Base-by-base conservation (phyloP, 2,329 filamentous ascomycete species). In the Botryotinia globosa region DNA sequence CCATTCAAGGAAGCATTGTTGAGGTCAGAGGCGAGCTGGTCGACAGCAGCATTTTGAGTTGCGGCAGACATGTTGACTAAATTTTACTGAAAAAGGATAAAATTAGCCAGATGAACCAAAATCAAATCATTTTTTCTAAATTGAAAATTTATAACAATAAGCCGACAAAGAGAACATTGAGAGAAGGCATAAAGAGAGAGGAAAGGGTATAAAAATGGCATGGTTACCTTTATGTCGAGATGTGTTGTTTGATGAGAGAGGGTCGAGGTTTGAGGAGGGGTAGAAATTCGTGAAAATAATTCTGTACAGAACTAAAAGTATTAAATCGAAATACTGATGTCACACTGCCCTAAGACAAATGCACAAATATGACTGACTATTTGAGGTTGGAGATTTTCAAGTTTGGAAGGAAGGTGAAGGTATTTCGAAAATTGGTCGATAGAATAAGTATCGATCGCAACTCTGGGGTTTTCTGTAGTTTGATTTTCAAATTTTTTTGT, bases 21-120 rank as follows among this genome's bases (percentile, higher is more conserved):
- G 80, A 92, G 91, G 82, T 96, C 92, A 84, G 89, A 86, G 85
- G 90, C 89, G 84, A 94, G 92, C 91, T 94, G 92, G 80, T 92
- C 91, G 86, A 91, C 89, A 89, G 88, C 88, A 83, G 85, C 84
- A 80, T 85, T 82, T 78, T 85, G 81, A 82, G 85, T 83, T 83
- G 87, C 83, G 81, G 87, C 85, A 84, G 88, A 86, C 88, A 92
- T 91, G 83, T 84, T 87, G 80, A 78, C 72, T 78, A 76, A 73
- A 75, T 76, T 73, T 77, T 78, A 71, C 44, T 48, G 44, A 25
- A 20, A 37, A 48, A 25, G 9, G 8, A 34, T 32, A n/a, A 56
- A 54, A 34, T 62, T 45, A 68, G n/a, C 7, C 7, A 51, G 44
- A 66, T 77, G 59, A 79, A 74, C 42, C 61, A 71, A 34, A 51